Base-by-base conservation (phyloP, 1,284 basidiomycete genomes). In the Cerioporus squamosus region DNA sequence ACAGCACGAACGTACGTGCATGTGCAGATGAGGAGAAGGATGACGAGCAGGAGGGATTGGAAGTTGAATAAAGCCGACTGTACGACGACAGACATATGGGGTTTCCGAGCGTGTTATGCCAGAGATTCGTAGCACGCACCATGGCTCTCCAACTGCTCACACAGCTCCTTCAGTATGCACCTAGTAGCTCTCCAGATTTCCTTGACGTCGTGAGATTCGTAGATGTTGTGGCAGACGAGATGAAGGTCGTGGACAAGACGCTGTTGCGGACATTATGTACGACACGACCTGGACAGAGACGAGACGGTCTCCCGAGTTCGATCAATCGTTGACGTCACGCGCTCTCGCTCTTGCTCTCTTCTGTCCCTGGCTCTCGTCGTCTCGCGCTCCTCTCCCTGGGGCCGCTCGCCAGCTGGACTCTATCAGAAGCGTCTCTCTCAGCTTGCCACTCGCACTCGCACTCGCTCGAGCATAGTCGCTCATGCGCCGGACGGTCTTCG, bases 1-100 rank as follows among this genome's bases (percentile, higher is more conserved):
- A 94, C 88, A 0, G 94, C 90, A 54, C 97, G 88, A 17, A 97
- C 84, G 73, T 99, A 99, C 2, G 97, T 97, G 81, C 95, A 98
- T 44, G 97, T 98, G 79, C 97, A 99, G 61, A 98, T 95, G 72
- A 93, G 81, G 51, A 99, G 86, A 17, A 99, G 83, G 62, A 98
- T 89, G 71, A 97, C 95, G 66, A 97, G 87, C 14, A 99, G 83
- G 18, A 99, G 84, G 1, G 95, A 96, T 75, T 97, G 91, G 72
- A 99, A 99, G 79, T 98, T 97, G 87, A 99, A 98, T 38, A 99
- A 83, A 7, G 97, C 97, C 45, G 96, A 97, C 96, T 98, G 47
- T 15, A 26, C 18, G 39, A 20, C 5, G 22, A 5, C 10, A 26
- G 14, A 8, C 17, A 26, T 29, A 38, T 42, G 14, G 17, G 38